Evolutionary conservation across 345 rosid species (phyloP), one percentile per base, ranked within the genome.

Genomic region (Rhodamnia argentea): DNA sequence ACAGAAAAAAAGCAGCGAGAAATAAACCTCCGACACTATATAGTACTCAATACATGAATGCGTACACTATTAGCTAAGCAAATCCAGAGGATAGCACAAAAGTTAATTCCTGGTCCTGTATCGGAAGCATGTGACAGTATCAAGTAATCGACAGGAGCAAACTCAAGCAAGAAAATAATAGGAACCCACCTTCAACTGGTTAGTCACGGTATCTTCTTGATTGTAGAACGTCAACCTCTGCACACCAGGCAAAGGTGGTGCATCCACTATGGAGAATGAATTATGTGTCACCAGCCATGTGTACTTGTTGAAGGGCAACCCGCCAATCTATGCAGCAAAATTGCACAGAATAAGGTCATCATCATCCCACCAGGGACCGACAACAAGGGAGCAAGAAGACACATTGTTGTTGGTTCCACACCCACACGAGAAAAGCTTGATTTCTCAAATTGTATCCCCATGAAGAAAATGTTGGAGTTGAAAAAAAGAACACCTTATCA

Each of bases 211-310:
- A 86, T 97, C 99, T 90, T 97, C 99, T 91, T 97, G 99, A 91
- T 97, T 96, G 90, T 85, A 96, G 88, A 96, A 91, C 54, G 99
- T 97, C 82, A 97, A 85, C 88, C 99, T 95, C 86, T 97, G 96
- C 88, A 92, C 96, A 85, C 93, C 96, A 3, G 96, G 90, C 89
- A 96, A 89, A 86, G 96, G 86, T 6, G 98, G 98, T 75, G 96
- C 91, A 92, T 97, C 96, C 70, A 94, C 98, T 60, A 94, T 96
- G 89, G 99, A 95, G 87, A 97, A 97, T 7, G 99, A 90, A 91
- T 97, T 97, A 83, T 97, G 99, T 6, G 99, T 97, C 87, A 97
- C 92, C 53, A 97, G 89, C 99, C 99, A 97, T 52, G 99, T 90
- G 88, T 97, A 97, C 91, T 94, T 97, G 92, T 96, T 97, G 87